A percentile compares a stretch with the other conserved stretches of the same genome.
phyloP scores from a whole-genome alignment of 2,329 filamentous ascomycete genomes.

The Trichoderma koningiopsis region DNA sequence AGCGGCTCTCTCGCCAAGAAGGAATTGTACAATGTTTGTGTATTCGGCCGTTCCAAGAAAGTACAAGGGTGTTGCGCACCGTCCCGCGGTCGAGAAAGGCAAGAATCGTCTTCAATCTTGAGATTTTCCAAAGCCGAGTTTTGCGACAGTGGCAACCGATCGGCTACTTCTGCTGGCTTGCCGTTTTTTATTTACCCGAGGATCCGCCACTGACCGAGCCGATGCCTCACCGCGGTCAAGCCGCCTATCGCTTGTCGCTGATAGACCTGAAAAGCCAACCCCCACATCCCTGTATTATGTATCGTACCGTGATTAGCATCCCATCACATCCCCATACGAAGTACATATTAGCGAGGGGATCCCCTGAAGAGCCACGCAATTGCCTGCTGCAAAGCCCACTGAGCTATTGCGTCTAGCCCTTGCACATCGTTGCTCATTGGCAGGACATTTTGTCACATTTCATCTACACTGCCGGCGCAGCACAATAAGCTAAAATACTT shows the following conservation, averaged over 20 bases:
- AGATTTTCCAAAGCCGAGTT: conserved; percentile 32
- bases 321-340: not conserved
- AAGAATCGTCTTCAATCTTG: not conserved
- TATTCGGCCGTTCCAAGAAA: not conserved
- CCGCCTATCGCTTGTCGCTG: not conserved
- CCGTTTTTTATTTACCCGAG: conserved; percentile 31
- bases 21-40: not conserved
- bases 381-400: not conserved
- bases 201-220: conserved; percentile 32
- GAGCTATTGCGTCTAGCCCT: not conserved
- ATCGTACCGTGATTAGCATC: not conserved
- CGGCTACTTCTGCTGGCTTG: conserved; percentile 29
- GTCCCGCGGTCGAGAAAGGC: conserved; percentile 2
- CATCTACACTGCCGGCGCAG: not conserved
- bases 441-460: not conserved
- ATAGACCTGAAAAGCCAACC: not conserved
- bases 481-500: conserved; percentile 17
- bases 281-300: not conserved
- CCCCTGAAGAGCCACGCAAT: conserved; percentile 22
- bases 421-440: conserved; percentile 3
- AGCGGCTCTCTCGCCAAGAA: not conserved
- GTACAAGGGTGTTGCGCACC: not conserved
- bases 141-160: conserved; percentile 18
- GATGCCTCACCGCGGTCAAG: conserved; percentile 25
- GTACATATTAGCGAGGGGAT: not conserved